Conservation (phyloP, 306 rosid species). For the Fragaria ananassa region DNA sequence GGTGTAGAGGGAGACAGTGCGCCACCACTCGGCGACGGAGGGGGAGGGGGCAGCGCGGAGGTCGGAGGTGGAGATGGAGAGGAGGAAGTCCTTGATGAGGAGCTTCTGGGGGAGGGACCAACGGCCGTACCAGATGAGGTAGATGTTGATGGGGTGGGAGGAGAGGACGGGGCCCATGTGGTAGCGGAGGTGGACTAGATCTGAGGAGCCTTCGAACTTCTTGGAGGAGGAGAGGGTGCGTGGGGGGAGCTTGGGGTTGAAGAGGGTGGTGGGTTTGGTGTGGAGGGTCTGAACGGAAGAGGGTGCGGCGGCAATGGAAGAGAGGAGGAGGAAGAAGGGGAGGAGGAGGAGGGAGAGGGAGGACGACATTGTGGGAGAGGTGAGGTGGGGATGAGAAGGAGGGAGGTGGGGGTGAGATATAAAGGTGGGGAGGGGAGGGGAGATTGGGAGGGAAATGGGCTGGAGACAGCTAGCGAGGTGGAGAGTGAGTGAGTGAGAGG, state of each 20-base stretch:
- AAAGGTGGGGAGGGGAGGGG: not conserved
- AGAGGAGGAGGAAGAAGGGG: not conserved
- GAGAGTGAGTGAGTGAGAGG: not conserved
- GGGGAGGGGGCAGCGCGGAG: constrained; percentile 43
- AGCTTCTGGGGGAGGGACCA: constrained; percentile 55
- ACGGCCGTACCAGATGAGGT: constrained; percentile 86
- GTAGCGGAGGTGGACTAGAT: constrained; percentile 68
- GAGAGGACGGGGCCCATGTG: constrained; percentile 96
- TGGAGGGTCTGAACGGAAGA: constrained; percentile 34
- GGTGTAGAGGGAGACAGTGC: constrained; percentile 69
- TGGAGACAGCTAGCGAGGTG: constrained; percentile 62
- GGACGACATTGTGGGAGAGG: not conserved
- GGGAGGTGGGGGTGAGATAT: not conserved
- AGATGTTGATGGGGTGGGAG: constrained; percentile 67
- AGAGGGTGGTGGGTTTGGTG: constrained; percentile 14
- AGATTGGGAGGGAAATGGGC: constrained; percentile 24
- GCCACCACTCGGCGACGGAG: constrained; percentile 87
- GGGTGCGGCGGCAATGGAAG: not conserved
- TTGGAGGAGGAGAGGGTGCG: constrained; percentile 56
- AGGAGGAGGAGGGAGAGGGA: not conserved
- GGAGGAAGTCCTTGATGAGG: constrained; percentile 64
- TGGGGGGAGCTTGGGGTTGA: constrained; percentile 71
- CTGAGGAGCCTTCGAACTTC: constrained; percentile 76
- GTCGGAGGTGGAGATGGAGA: constrained; percentile 50
- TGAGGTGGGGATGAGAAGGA: not conserved